Base-by-base conservation (phyloP, 176 grass and related monocot species). In the Avena sativa region DNA sequence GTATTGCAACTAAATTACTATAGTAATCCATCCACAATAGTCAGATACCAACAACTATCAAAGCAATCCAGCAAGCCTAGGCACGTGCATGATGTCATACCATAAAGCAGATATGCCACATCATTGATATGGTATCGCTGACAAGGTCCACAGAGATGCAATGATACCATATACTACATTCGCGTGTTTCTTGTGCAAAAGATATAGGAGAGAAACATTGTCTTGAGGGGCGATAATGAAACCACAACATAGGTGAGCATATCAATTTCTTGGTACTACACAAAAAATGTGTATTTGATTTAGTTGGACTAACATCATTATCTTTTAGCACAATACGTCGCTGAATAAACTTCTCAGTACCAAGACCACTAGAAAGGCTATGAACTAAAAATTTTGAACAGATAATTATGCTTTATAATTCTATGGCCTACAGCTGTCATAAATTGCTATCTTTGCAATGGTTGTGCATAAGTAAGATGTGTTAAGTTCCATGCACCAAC, bases 111-210 rank as follows among this genome's bases (percentile, higher is more conserved):
- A 83, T 46, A 21, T 1, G 0, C 5, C 53, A 78, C 52, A 13
- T 0, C 76, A 58, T 21, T 34, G 16, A 36, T 34, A n/a, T 58
- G 28, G 76, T 59, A 38, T 59, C 76, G 58, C 1, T 34, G 32
- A 10, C 5, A 0, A 40, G 76, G 30, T 78, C 11, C 30, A 59
- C 32, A 40, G 10, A 8, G 10, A 78, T 3, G 9, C 19, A 59
- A 78, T 59, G 32, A 52, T 59, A 59, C 53, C 68, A 20, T n/a
- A 43, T 71, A 15, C 20, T 23, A 73, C 40, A 77, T 77, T 77
- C 56, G 16, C 26, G 34, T 0, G 0, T 36, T 56, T 53, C 13
- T 17, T 77, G 12, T 19, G 26, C 50, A 40, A 40, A 40, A 4
- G 38, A 40, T 40, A 4, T 40, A 51, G 0, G 21, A 56, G 74